Percentiles rank a stretch among this genome's conserved stretches.
phyloP scores from a whole-genome alignment of 176 grass and related monocot species.

The Avena eriantha region DNA sequence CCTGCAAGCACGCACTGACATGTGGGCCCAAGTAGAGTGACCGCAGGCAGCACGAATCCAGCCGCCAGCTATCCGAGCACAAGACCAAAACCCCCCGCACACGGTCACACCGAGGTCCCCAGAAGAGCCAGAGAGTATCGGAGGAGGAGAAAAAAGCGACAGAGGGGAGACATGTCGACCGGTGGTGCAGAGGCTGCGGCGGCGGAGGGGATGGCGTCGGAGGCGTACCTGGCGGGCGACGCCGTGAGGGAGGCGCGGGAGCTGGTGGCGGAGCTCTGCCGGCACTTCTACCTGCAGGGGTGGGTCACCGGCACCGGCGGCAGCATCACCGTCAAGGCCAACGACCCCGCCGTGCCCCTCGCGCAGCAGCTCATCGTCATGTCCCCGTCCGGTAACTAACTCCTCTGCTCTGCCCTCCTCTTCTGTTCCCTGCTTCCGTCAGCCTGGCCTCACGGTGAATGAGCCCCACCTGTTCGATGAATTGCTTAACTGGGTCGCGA shows the following conservation, averaged over 20 bases:
- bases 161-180: conserved; percentile 38
- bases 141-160: not conserved
- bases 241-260: conserved; percentile 70
- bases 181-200: conserved; percentile 11
- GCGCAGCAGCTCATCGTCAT: conserved; percentile 82
- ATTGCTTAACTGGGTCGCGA: conserved; percentile 8
- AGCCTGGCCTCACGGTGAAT: not conserved
- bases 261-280: conserved; percentile 90
- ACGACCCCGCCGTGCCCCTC: conserved; percentile 68
- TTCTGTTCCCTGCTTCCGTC: not conserved
- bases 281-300: conserved; percentile 85
- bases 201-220: conserved; percentile 43
- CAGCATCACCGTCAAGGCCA: conserved; percentile 90
- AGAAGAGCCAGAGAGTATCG: not conserved
- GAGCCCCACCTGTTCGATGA: conserved; percentile 36
- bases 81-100: not conserved
- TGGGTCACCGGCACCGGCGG: conserved; percentile 87
- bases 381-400: conserved; percentile 73
- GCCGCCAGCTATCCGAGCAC: not conserved
- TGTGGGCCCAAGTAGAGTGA: not conserved
- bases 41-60: not conserved
- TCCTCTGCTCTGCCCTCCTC: not conserved
- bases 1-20: not conserved
- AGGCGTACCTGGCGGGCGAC: conserved; percentile 61
- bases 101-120: not conserved